Evolutionary conservation across 2,329 filamentous ascomycete species (phyloP).

Genomic region (Periconia macrospinosa): DNA sequence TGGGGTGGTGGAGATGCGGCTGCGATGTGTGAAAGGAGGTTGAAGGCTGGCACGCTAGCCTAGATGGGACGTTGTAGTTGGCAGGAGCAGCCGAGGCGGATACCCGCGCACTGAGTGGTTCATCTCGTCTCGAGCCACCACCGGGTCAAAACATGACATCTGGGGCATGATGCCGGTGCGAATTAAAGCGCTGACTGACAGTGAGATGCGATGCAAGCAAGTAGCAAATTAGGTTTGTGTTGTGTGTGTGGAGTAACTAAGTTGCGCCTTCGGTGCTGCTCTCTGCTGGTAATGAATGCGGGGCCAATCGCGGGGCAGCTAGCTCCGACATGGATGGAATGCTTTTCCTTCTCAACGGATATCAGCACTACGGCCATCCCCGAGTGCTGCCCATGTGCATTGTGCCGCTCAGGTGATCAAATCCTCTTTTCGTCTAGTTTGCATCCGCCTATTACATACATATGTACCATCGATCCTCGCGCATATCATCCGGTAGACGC

Average conservation of each 20-base stretch:
- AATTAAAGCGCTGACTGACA: no score
- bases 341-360: background rate
- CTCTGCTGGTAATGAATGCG: background rate
- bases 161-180: no score
- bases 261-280: background rate
- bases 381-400: background rate
- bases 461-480: no score
- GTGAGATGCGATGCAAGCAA: no score
- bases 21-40: background rate
- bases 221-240: no score
- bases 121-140: background rate
- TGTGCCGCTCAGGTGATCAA: background rate
- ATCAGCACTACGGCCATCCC: conserved; percentile 9
- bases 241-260: background rate
- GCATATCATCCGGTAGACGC: no score
- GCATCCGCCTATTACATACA: background rate
- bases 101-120: background rate
- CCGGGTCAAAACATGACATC: no score
- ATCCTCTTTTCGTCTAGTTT: background rate
- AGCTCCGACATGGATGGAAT: background rate
- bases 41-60: background rate
- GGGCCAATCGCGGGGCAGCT: conserved; percentile 14
- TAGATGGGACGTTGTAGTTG: background rate
- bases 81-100: conserved; percentile 1
- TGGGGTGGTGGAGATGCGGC: background rate